These are phyloP conservation scores for Myxozyma kluyveri DNA, from an alignment of 805 yeast species.

Conservation along the genomic window DNA sequence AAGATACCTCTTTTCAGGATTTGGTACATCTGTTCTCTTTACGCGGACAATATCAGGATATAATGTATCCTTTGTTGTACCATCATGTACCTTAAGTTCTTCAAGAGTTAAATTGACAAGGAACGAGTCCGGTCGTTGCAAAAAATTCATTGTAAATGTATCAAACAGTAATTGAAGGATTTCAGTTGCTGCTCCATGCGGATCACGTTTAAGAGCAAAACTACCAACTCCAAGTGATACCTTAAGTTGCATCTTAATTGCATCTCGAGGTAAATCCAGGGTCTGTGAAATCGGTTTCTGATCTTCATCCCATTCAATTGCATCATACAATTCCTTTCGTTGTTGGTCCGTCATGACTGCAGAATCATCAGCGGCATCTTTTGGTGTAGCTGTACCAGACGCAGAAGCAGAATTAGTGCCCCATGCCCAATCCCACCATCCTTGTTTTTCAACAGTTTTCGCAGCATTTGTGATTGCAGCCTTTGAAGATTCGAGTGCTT, in stretches of 20 bases:
- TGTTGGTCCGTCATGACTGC: constrained; percentile 78
- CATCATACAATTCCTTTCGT: constrained; percentile 82
- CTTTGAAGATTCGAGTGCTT: not conserved
- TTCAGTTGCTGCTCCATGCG: constrained; percentile 41
- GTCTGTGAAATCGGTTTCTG: constrained; percentile 42
- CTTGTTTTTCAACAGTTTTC: constrained; percentile 22
- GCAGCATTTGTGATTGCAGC: constrained; percentile 17
- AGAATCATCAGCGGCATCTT: constrained; percentile 35
- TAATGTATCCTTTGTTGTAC: constrained; percentile 64
- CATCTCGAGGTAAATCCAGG: constrained; percentile 65
- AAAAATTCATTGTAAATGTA: constrained; percentile 70
- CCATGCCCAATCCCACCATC: constrained; percentile 68
- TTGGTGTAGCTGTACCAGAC: not conserved
- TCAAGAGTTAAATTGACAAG: constrained; percentile 68
- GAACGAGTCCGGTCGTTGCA: constrained; percentile 77
- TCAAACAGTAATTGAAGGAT: constrained; percentile 80
- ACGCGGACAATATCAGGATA: constrained; percentile 87
- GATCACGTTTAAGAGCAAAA: constrained; percentile 52
- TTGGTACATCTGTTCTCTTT: constrained; percentile 44
- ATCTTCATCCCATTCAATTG: constrained; percentile 83
- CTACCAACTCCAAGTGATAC: constrained; percentile 77
- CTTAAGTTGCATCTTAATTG: constrained; percentile 62
- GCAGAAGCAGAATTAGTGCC: constrained; percentile 13
- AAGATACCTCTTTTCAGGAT: constrained; percentile 10
- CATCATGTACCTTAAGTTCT: constrained; percentile 84